phyloP scores from a whole-genome alignment of 441 rosid species.

The Geranium incanum region DNA sequence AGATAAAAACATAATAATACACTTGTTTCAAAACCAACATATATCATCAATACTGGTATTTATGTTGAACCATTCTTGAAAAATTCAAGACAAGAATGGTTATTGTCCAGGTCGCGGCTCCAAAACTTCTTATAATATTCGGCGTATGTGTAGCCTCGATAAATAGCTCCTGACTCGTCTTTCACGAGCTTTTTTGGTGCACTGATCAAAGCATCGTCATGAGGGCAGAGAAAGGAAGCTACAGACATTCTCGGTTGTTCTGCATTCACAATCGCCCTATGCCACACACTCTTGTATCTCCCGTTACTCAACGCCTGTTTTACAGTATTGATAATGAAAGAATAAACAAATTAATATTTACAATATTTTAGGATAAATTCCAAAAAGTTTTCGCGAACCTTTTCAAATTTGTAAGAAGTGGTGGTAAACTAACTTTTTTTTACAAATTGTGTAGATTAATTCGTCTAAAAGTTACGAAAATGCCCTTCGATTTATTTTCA shows the following conservation, averaged over 20 bases:
- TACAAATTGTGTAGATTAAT: too few relatives aligned
- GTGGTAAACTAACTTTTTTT: too few relatives aligned
- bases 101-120: constrained; percentile 56
- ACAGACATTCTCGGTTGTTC: constrained; percentile 43
- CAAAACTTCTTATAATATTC: constrained; percentile 61
- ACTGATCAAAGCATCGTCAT: constrained; percentile 35
- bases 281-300: constrained; percentile 60
- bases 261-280: constrained; percentile 43
- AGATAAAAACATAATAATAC: too few relatives aligned
- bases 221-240: constrained; percentile 53
- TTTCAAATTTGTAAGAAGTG: too few relatives aligned
- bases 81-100: constrained; percentile 46
- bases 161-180: constrained; percentile 30
- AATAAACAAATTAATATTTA: too few relatives aligned
- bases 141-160: constrained; percentile 47
- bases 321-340: too few relatives aligned
- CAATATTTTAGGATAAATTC: too few relatives aligned
- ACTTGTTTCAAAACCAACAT: too few relatives aligned
- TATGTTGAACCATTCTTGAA: constrained; percentile 29
- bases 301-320: constrained; percentile 58
- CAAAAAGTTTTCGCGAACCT: too few relatives aligned
- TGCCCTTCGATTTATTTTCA: too few relatives aligned
- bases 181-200: constrained; percentile 36
- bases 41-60: too few relatives aligned
- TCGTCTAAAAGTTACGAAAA: too few relatives aligned